phyloP scores from a whole-genome alignment of 768 basidiomycete genomes.

The Hebeloma cylindrosporum region DNA sequence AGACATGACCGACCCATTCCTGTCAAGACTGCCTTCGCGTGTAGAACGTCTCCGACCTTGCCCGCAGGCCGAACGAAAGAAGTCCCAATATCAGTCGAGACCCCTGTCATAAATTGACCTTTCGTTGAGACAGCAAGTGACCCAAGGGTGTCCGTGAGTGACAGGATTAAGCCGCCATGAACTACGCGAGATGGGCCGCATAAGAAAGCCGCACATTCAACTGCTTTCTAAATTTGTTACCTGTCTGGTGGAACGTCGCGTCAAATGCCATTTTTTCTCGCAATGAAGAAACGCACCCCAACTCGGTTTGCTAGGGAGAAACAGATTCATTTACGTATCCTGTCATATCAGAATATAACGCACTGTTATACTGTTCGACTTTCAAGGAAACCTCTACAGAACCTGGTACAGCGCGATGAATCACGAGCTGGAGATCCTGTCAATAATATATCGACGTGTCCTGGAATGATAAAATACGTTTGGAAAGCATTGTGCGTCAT shows the following conservation, averaged over 20 bases:
- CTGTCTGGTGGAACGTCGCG: constrained; percentile 33
- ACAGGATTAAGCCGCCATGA: constrained; percentile 80
- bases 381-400: constrained; percentile 65
- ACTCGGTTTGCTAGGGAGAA: constrained; percentile 69
- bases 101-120: constrained; percentile 86
- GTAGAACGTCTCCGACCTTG: constrained; percentile 63
- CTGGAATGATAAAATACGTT: constrained; percentile 43
- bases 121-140: constrained; percentile 81
- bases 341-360: constrained; percentile 18
- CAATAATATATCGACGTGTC: constrained; percentile 5
- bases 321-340: not conserved
- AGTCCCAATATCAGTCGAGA: constrained; percentile 79
- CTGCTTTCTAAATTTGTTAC: constrained; percentile 21
- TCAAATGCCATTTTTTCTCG: constrained; percentile 1
- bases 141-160: constrained; percentile 81
- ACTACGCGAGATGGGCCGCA: constrained; percentile 42
- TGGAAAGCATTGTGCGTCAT: constrained; percentile 79
- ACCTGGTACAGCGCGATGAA: constrained; percentile 72
- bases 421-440: constrained; percentile 48
- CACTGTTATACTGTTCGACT: constrained; percentile 75
- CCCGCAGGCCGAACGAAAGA: constrained; percentile 80
- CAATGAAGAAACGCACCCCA: constrained; percentile 49
- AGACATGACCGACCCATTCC: constrained; percentile 56
- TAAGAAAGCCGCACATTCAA: not conserved
- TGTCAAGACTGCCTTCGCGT: constrained; percentile 63